phyloP scores from a whole-genome alignment of 139 green algal species.

The Nannochloris sp. region DNA sequence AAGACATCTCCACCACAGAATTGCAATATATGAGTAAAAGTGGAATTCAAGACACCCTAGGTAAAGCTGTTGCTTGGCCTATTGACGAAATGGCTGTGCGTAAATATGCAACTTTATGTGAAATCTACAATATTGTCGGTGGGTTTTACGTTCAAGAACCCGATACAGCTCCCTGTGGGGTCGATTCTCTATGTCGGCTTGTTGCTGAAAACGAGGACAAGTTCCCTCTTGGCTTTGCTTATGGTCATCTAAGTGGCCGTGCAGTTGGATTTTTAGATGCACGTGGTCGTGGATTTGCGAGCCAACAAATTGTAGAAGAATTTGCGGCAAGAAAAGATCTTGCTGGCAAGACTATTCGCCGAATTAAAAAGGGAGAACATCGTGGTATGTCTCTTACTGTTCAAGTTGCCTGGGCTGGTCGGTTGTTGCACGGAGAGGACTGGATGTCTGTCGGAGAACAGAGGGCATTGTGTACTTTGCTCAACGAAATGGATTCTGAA shows the following conservation, averaged over 20 bases:
- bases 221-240: conserved; percentile 41
- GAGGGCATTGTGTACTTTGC: conserved; percentile 11
- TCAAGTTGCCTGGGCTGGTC: conserved; percentile 31
- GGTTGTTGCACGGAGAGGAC: conserved; percentile 21
- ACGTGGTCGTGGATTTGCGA: conserved; percentile 37
- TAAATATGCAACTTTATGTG: conserved; percentile 22
- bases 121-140: conserved; percentile 25
- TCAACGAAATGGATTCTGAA: neutral
- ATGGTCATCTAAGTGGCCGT: conserved; percentile 34
- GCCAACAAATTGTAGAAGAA: conserved; percentile 53
- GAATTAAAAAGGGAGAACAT: conserved; percentile 35
- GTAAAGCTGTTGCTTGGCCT: neutral
- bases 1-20: conserved; percentile 16
- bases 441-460: conserved; percentile 26
- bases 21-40: too few relatives aligned
- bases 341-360: conserved; percentile 8
- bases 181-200: conserved; percentile 34
- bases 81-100: conserved; percentile 18
- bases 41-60: conserved; percentile 12
- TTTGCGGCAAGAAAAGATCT: conserved; percentile 23
- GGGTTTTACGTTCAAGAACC: conserved; percentile 61
- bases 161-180: conserved; percentile 25
- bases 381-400: conserved; percentile 6
- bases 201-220: conserved; percentile 14
- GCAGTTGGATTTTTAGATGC: conserved; percentile 16